Evolutionary conservation across 306 rosid species (phyloP).

Genomic region (Vigna angularis): DNA sequence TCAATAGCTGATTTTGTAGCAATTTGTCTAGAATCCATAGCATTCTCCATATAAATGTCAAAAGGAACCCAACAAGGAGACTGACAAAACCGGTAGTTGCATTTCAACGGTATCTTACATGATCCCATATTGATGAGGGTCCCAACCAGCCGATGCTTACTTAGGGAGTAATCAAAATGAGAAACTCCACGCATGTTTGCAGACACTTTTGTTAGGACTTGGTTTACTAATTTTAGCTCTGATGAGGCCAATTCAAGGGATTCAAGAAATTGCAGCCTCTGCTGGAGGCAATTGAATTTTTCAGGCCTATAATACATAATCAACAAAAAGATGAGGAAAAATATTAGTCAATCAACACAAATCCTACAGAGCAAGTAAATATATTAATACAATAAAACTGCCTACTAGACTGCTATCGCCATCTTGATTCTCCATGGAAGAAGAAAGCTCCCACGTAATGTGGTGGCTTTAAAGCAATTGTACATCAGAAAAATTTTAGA

Average conservation of each 20-base stretch:
- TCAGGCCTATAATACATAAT: constrained; percentile 64
- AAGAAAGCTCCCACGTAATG: constrained; percentile 6
- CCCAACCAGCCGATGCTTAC: constrained; percentile 60
- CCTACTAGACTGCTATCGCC: not conserved
- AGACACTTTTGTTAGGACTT: constrained; percentile 57
- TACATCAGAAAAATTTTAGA: constrained; percentile 3
- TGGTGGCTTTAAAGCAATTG: not conserved
- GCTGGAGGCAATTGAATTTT: constrained; percentile 72
- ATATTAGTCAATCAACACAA: constrained; percentile 39
- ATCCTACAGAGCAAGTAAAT: constrained; percentile 32
- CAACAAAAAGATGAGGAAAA: constrained; percentile 34
- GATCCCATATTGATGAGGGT: constrained; percentile 57
- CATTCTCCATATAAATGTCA: constrained; percentile 80
- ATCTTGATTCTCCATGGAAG: constrained; percentile 20
- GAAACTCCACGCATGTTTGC: constrained; percentile 60
- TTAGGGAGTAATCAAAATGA: constrained; percentile 52
- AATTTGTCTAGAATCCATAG: constrained; percentile 78
- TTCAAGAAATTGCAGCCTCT: constrained; percentile 65
- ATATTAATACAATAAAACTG: not conserved
- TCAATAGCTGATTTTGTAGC: constrained; percentile 67
- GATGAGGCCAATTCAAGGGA: constrained; percentile 59
- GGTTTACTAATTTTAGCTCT: constrained; percentile 54
- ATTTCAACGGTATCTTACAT: constrained; percentile 47
- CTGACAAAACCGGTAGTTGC: constrained; percentile 52
- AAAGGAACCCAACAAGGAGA: constrained; percentile 74